These are phyloP conservation scores for Beauveria australis DNA, from an alignment of 2,329 filamentous ascomycete species.

Conservation along the genomic window DNA sequence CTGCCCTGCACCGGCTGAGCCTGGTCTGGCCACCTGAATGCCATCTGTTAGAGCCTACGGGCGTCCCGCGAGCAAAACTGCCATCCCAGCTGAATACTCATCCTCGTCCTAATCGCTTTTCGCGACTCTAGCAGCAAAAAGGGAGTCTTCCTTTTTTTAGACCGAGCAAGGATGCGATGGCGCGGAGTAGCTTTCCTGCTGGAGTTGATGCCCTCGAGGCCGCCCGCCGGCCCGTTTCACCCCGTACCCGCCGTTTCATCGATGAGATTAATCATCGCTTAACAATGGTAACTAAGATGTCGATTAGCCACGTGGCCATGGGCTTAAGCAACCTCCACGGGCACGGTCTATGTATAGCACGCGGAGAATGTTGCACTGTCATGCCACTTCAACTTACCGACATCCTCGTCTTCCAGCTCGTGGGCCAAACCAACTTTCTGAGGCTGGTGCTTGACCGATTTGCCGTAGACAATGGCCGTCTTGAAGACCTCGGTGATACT, in stretches of 20 bases:
- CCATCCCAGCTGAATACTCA: background rate
- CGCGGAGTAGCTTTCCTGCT: background rate
- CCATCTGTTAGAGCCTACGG: background rate
- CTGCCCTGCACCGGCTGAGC: background rate
- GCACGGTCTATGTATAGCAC: background rate
- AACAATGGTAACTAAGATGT: conserved; percentile 43
- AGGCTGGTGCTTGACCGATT: conserved; percentile 97
- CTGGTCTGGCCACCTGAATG: background rate
- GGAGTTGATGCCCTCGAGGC: background rate
- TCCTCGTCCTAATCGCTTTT: background rate
- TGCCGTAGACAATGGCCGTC: conserved; percentile 90
- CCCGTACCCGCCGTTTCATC: conserved; percentile 19
- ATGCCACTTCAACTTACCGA: conserved; percentile 54
- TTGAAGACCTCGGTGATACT: conserved; percentile 95
- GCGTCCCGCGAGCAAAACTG: background rate
- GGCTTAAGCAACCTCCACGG: background rate
- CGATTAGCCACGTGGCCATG: conserved; percentile 19
- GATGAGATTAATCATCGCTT: conserved; percentile 47
- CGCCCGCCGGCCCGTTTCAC: conserved; percentile 15
- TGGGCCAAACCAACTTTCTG: conserved; percentile 88
- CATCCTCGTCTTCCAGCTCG: conserved; percentile 93
- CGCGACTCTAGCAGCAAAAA: background rate
- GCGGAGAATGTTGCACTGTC: background rate
- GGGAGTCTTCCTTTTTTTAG: background rate
- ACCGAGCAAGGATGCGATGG: background rate